phyloP scores from a whole-genome alignment of 2,329 filamentous ascomycete species.

The Huntiella omanensis region DNA sequence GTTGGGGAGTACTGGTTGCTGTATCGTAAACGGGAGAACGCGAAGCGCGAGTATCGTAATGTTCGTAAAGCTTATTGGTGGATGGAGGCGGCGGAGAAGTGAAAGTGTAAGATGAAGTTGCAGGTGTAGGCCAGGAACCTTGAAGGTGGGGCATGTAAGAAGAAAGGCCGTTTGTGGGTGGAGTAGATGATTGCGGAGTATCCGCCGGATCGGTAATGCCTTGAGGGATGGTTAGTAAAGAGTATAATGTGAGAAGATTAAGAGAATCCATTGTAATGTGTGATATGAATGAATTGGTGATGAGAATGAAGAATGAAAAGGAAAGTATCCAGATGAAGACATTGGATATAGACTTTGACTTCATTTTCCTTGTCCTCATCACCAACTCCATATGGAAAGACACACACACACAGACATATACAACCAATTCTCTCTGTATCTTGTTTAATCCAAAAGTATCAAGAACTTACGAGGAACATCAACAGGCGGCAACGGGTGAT shows the following conservation, averaged over 20 bases:
- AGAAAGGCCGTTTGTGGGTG: conserved; percentile 20
- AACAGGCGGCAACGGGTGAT: too few species aligned
- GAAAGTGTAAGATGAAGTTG: conserved; percentile 31
- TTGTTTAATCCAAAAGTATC: too few species aligned
- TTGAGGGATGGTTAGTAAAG: background rate
- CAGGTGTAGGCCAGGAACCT: conserved; percentile 39
- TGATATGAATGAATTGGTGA: background rate
- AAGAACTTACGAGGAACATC: too few species aligned
- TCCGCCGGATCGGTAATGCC: background rate
- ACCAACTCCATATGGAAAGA: too few species aligned
- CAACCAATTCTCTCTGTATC: too few species aligned
- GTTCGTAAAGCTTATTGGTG: conserved; percentile 5
- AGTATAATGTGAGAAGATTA: background rate
- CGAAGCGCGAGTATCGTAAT: conserved; percentile 6
- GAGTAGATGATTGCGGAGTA: conserved; percentile 26
- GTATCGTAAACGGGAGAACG: conserved; percentile 37
- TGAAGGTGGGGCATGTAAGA: conserved; percentile 33
- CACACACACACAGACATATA: too few species aligned
- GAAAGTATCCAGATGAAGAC: too few species aligned
- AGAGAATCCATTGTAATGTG: background rate
- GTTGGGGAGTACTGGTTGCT: conserved; percentile 30
- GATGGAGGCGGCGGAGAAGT: conserved; percentile 23
- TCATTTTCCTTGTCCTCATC: too few species aligned
- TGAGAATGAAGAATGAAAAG: background rate
- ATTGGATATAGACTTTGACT: too few species aligned